Base-by-base conservation (phyloP, 2,329 filamentous ascomycete genomes). In the Paracamarosporium sp. region DNA sequence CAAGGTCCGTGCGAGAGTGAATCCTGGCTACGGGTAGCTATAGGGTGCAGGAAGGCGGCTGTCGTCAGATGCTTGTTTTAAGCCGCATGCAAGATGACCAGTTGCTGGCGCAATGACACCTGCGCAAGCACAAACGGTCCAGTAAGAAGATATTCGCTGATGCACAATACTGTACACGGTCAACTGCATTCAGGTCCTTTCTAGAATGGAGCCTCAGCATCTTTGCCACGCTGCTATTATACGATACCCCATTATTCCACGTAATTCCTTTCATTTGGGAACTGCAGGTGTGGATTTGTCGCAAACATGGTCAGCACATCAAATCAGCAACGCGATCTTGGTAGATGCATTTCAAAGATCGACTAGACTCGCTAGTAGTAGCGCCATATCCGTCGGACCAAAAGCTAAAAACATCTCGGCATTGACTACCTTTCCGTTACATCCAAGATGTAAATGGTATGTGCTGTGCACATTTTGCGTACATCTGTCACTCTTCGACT, bases 41-140 rank as follows among this genome's bases (percentile, higher is more conserved):
- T 38, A 45, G 20, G 40, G 11, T 31, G 50, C 38, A 45, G 40
- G 24, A 27, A 65, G 62, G 55, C 38, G 73, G 72, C 67, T 74
- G 71, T 72, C 70, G 72, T 76, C 66, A 75, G 72, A 76, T 68
- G 65, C 68, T 73, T 74, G 67, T 68, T 66, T 60, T 67, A 69
- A 75, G 72, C 71, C 70, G 61, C 72, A 73, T 65, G 62, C 62
- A 68, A 57, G 45, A 62, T 62, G 54, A 54, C 35, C 56, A 44
- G 57, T 53, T 53, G 46, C 53, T 56, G 53, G 48, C 48, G 46
- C 31, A 43, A 33, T 44, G 28, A 24, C 27, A 50, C 28, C 22
- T 47, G 53, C 25, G 24, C 24, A 43, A 36, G n/a, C 25, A 30
- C 47, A 51, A 51, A 43, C 13, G 20, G 5, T 20, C 50, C 50